Evolutionary conservation across 345 rosid genomes (phyloP).

Genomic region (Arabis hirsuta): DNA sequence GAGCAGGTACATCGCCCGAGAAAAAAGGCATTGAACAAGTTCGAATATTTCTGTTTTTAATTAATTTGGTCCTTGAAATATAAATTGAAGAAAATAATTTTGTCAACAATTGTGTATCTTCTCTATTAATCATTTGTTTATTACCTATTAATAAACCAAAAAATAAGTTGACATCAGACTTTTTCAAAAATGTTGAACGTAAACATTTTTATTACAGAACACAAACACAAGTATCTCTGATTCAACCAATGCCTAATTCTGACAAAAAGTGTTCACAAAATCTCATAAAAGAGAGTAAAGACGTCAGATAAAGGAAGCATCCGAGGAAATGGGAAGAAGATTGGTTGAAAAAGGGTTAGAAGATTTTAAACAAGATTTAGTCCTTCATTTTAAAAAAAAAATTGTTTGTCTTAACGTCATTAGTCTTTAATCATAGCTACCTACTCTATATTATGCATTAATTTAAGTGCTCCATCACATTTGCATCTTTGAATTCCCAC

Average conservation of each 20-base stretch:
- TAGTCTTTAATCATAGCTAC: not conserved
- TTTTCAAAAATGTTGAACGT: not conserved
- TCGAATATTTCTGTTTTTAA: too few species aligned
- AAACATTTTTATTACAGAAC: not conserved
- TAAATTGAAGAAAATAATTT: not conserved
- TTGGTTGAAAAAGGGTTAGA: conserved; percentile 14
- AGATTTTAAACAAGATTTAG: conserved; percentile 4
- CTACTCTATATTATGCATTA: too few species aligned
- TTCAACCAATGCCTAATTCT: not conserved
- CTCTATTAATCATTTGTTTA: not conserved
- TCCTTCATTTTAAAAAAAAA: not conserved
- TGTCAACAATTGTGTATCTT: conserved; percentile 2
- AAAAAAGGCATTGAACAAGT: too few species aligned
- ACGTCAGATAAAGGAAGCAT: not conserved
- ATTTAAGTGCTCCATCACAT: not conserved
- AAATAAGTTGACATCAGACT: not conserved
- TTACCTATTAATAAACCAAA: not conserved
- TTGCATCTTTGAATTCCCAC: not conserved
- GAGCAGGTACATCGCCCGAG: too few species aligned
- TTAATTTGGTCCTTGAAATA: not conserved
- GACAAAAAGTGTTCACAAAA: not conserved
- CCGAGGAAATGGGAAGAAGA: conserved; percentile 15
- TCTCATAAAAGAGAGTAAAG: conserved; percentile 1
- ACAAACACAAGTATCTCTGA: not conserved
- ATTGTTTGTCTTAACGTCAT: not conserved